phyloP scores from a whole-genome alignment of 306 rosid species.

The Canavalia ensiformis region DNA sequence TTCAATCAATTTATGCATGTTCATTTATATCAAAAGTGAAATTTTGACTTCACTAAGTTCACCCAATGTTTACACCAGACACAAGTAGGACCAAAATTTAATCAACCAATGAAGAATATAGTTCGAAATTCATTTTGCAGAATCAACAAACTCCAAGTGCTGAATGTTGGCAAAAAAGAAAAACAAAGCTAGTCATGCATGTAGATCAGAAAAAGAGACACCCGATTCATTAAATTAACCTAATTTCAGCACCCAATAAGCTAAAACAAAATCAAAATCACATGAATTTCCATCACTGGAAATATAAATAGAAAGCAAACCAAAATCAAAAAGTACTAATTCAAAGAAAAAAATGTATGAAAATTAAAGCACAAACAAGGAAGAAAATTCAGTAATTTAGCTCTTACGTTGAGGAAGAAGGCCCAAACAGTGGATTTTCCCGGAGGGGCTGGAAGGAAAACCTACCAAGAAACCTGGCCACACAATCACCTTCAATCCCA shows the following conservation, averaged over 20 bases:
- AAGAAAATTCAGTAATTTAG: not conserved
- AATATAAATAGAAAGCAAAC: not conserved
- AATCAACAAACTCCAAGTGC: slow-evolving; percentile 5
- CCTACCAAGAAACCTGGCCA: slow-evolving; percentile 65
- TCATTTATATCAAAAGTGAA: not conserved
- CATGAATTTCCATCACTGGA: not conserved
- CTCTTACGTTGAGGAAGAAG: slow-evolving; percentile 80
- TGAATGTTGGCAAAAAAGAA: not conserved
- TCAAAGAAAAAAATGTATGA: not conserved
- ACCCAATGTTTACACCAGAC: not conserved
- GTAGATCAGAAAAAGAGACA: slow-evolving; percentile 19
- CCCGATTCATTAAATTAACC: slow-evolving; percentile 28
- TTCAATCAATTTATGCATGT: slow-evolving; percentile 26
- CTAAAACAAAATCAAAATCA: slow-evolving; percentile 21
- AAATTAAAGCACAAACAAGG: not conserved
- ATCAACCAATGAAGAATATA: not conserved
- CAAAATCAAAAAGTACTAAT: not conserved
- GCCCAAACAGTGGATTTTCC: slow-evolving; percentile 87
- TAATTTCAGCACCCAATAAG: slow-evolving; percentile 3
- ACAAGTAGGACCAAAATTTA: not conserved
- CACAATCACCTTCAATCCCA: slow-evolving; percentile 59
- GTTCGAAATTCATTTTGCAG: slow-evolving; percentile 1
- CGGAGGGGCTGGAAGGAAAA: slow-evolving; percentile 79
- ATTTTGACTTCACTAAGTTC: slow-evolving; percentile 3
- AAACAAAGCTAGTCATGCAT: not conserved